phyloP scores from a whole-genome alignment of 1,284 basidiomycete species.

The Porodaedalea pini region DNA sequence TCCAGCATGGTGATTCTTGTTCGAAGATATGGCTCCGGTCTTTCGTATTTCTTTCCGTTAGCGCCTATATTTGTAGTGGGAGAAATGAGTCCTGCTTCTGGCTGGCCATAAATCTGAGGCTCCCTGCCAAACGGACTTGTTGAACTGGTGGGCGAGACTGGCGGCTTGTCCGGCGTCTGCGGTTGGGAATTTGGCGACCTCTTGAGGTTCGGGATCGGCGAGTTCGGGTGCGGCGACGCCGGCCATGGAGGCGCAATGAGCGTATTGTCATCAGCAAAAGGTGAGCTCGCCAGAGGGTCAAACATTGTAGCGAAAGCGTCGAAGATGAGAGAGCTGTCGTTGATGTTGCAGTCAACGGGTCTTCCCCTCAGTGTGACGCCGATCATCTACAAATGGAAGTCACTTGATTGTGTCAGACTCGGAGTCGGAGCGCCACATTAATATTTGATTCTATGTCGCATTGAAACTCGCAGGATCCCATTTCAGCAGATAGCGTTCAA shows the following conservation, averaged over 20 bases:
- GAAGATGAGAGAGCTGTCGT: constrained; percentile 3
- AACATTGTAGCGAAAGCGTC: constrained; percentile 28
- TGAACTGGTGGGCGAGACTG: constrained; percentile 30
- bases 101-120: constrained; percentile 79
- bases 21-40: constrained; percentile 75
- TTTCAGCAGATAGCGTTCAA: too few relatives aligned
- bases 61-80: constrained; percentile 58
- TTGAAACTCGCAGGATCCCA: too few relatives aligned
- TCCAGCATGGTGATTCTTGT: constrained; percentile 87
- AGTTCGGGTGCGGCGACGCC: constrained; percentile 39
- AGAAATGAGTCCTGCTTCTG: constrained; percentile 75
- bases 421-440: too few relatives aligned
- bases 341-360: neutral
- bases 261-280: constrained; percentile 28
- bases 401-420: neutral
- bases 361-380: neutral
- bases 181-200: constrained; percentile 34
- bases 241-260: constrained; percentile 39
- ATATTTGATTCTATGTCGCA: too few relatives aligned
- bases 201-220: constrained; percentile 39
- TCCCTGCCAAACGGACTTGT: constrained; percentile 67
- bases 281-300: constrained; percentile 37
- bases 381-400: neutral
- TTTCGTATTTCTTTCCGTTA: constrained; percentile 70
- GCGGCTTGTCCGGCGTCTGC: constrained; percentile 39